Conservation (phyloP, 129 eudicot genomes). For the Arctium lappa region DNA sequence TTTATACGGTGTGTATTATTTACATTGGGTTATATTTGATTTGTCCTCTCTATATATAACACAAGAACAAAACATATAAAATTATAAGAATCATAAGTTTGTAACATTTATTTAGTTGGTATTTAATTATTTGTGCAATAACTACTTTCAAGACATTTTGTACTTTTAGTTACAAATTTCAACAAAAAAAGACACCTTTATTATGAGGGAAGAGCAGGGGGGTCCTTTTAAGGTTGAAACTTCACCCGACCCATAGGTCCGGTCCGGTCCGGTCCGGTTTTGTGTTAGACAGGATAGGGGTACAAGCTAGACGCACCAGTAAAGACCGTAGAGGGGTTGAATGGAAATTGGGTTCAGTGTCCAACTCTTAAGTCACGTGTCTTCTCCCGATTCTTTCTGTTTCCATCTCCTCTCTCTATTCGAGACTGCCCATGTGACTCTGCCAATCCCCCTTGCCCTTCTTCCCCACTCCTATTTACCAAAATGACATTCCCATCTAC, state of each 20-base stretch:
- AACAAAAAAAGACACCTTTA: background rate
- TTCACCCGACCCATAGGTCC: background rate
- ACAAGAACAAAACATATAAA: no score
- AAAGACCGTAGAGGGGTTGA: background rate
- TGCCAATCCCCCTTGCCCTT: background rate
- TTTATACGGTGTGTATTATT: no score
- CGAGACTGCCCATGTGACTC: constrained; percentile 39
- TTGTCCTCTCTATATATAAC: no score
- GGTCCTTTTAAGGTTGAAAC: background rate
- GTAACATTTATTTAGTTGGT: no score
- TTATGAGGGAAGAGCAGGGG: background rate
- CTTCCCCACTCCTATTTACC: background rate
- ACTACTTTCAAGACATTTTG: background rate
- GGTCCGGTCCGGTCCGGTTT: background rate
- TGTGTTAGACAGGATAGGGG: background rate
- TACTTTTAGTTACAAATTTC: background rate
- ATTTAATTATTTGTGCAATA: no score
- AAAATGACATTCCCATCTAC: background rate
- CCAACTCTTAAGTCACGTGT: constrained; percentile 28
- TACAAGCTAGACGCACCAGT: background rate
- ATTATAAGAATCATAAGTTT: no score
- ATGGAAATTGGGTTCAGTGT: background rate
- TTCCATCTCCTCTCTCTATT: constrained; percentile 13
- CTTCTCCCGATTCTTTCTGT: constrained; percentile 31
- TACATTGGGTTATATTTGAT: no score